Percentiles rank a stretch among this genome's conserved stretches.
Conservation (phyloP, 805 yeast species). For the Yamadazyma sp. region DNA sequence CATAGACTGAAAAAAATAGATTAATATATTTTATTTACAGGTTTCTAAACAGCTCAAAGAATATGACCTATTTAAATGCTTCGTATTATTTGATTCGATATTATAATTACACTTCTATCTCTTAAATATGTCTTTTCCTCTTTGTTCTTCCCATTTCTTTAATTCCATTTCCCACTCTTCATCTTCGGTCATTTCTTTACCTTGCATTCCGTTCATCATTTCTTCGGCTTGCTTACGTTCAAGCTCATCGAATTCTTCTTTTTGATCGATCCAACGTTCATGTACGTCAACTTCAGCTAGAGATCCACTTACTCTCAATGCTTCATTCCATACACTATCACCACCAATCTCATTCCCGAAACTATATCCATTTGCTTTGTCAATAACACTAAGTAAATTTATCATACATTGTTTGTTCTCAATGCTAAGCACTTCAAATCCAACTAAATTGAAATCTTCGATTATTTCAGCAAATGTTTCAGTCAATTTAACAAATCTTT, state of each 20-base stretch:
- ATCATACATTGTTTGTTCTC: slow-evolving; percentile 95
- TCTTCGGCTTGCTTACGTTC: slow-evolving; percentile 45
- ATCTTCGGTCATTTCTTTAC: slow-evolving; percentile 49
- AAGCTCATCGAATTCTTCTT: slow-evolving; percentile 66
- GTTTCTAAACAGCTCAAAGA: no score
- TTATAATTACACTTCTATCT: no score
- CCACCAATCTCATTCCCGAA: slow-evolving; percentile 97
- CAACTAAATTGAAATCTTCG: slow-evolving; percentile 81
- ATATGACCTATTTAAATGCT: no score
- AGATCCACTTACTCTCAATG: slow-evolving; percentile 73
- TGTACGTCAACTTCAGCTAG: slow-evolving; percentile 66
- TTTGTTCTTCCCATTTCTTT: slow-evolving; percentile 25
- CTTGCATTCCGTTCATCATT: slow-evolving; percentile 20
- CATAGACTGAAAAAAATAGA: not conserved
- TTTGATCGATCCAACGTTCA: slow-evolving; percentile 92
- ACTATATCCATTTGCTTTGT: slow-evolving; percentile 89
- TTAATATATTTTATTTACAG: no score
- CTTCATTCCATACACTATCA: slow-evolving; percentile 98
- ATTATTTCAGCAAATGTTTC: slow-evolving; percentile 78
- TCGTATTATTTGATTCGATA: no score
- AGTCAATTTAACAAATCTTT: slow-evolving; percentile 64
- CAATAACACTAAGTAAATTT: slow-evolving; percentile 68
- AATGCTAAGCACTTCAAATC: slow-evolving; percentile 83
- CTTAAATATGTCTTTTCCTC: slow-evolving; percentile 15
- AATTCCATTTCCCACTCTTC: slow-evolving; percentile 63